Base-by-base conservation (phyloP, 352 stramenopile genomes). In the Phytopythium oedochilum region DNA sequence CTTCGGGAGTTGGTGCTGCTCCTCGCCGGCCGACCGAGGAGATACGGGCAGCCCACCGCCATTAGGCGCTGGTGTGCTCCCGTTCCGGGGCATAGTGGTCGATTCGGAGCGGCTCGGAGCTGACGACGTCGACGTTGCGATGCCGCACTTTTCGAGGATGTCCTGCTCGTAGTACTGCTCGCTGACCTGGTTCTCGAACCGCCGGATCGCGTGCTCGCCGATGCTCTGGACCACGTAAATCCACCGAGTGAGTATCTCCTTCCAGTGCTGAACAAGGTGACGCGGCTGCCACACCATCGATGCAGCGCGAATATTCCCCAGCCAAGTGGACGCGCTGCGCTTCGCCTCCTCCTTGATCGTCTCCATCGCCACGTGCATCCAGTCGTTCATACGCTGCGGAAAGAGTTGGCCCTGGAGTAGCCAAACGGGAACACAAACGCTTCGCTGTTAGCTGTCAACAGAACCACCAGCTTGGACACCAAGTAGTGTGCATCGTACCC, bases 281-380 rank as follows among this genome's bases (percentile, higher is more conserved):
- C n/a, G n/a, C 38, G 17, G 23, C 15, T 32, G 6, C 6, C 23
- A 2, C 1, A 88, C 78, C 62, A 79, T 63, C 0, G 82, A 86
- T 2, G 65, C 64, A 0, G 76, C 70, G 54, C 82, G 77, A 61
- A 89, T 80, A 32, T 89, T 78, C 57, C 89, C 78, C 4, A 92
- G 66, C 82, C 82, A 92, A 17, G 68, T 57, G 2, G 82, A 92
- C 6, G 73, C 77, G 8, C 55, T 71, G 23, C 73, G 70, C 53
- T 84, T 92, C 2, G 82, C 78, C 51, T 89, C 71, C 55, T 89
- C 77, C 49, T 87, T 89, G 40, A 92, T 86, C 8, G 75, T 85
- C 38, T 73, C 66, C 70, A 89, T 79, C 2, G 82, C 77, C 14
- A 74, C 68, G 42, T 86, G 73, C 68, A 89, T 89, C 82, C 82